These are phyloP conservation scores for Xylona heveae DNA, from an alignment of 495 filamentous ascomycete genomes.

Conservation along the genomic window DNA sequence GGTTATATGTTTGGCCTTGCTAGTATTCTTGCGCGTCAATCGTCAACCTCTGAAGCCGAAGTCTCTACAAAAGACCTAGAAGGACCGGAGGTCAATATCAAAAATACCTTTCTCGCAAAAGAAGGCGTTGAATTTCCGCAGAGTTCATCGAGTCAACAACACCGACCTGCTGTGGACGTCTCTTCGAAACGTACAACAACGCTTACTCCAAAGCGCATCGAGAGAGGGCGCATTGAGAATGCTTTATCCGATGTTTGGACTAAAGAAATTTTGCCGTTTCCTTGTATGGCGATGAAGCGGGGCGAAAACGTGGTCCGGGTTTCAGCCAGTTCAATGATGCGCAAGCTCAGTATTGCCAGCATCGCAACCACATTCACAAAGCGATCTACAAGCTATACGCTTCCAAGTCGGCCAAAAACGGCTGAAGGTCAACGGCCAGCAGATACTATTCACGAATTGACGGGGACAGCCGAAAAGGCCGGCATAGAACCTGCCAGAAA, in stretches of 20 bases:
- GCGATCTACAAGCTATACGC: slow-evolving; percentile 31
- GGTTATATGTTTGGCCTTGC: slow-evolving; percentile 50
- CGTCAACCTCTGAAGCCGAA: no score
- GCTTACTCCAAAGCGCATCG: slow-evolving; percentile 42
- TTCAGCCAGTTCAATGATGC: slow-evolving; percentile 58
- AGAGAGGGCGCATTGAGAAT: slow-evolving; percentile 58
- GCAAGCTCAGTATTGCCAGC: slow-evolving; percentile 58
- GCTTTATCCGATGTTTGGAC: slow-evolving; percentile 67
- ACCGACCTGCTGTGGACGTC: slow-evolving; percentile 38
- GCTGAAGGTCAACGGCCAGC: no score
- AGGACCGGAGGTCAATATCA: slow-evolving; percentile 84
- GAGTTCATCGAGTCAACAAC: slow-evolving; percentile 18
- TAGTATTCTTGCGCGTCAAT: slow-evolving; percentile 47
- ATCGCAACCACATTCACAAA: slow-evolving; percentile 41
- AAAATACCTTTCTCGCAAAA: slow-evolving; percentile 59
- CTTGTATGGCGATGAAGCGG: slow-evolving; percentile 53
- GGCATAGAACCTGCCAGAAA: no score
- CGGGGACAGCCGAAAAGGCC: neutral
- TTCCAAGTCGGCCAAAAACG: no score
- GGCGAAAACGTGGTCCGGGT: slow-evolving; percentile 44
- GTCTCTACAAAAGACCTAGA: no score
- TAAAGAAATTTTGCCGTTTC: slow-evolving; percentile 59
- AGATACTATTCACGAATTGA: neutral
- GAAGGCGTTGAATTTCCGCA: slow-evolving; percentile 20
- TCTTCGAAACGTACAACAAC: slow-evolving; percentile 34